Evolutionary conservation across 2,329 filamentous ascomycete species (phyloP).

Genomic region (Alternaria atra): DNA sequence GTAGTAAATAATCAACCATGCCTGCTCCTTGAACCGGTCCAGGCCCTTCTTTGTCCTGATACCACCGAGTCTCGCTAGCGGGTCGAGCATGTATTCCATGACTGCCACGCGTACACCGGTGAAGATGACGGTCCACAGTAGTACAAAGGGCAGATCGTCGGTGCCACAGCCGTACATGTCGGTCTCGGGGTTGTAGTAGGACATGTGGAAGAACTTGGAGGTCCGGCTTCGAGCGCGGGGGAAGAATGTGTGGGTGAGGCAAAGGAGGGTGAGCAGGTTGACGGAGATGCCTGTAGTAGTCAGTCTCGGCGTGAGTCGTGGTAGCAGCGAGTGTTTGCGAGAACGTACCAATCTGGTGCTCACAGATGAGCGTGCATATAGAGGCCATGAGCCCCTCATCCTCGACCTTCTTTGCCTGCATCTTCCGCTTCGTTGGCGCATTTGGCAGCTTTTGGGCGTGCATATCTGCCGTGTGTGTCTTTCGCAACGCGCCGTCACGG

Average conservation of each 20-base stretch:
- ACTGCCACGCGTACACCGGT: constrained; percentile 83
- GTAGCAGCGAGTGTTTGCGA: neutral
- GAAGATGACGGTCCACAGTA: constrained; percentile 82
- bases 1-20: constrained; percentile 89
- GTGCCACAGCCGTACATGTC: constrained; percentile 78
- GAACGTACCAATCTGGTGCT: constrained; percentile 80
- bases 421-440: constrained; percentile 30
- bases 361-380: constrained; percentile 73
- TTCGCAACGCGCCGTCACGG: constrained; percentile 18
- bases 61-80: constrained; percentile 76
- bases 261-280: constrained; percentile 84
- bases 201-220: constrained; percentile 86
- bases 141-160: constrained; percentile 81
- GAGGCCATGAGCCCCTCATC: constrained; percentile 69
- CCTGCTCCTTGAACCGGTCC: constrained; percentile 91
- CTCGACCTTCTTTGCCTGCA: constrained; percentile 62
- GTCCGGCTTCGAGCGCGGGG: constrained; percentile 81
- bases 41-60: constrained; percentile 79
- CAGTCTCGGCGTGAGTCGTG: neutral
- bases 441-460: constrained; percentile 20
- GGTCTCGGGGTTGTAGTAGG: constrained; percentile 77
- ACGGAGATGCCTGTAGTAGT: constrained; percentile 74
- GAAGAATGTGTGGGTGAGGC: constrained; percentile 82
- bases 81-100: constrained; percentile 88
- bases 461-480: constrained; percentile 17